These are phyloP conservation scores for Closterium sp. DNA, from an alignment of 139 green algal genomes.

Conservation along the genomic window DNA sequence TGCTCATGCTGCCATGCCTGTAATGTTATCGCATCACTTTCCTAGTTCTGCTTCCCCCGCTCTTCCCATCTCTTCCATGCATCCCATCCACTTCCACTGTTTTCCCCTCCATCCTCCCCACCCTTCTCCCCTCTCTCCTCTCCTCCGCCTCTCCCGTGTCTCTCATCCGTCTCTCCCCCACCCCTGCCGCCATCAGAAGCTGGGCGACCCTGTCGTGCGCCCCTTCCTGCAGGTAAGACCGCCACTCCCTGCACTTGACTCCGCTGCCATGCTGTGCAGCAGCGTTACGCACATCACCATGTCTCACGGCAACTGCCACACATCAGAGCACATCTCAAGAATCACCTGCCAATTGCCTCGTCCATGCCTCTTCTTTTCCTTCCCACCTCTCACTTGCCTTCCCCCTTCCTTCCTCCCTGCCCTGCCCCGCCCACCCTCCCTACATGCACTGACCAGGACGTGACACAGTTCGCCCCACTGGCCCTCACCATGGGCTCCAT, in stretches of 20 bases:
- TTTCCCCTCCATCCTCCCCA: background rate
- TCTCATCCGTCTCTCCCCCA: background rate
- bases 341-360: background rate
- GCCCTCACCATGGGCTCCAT: constrained; percentile 44
- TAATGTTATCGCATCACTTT: background rate
- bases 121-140: background rate
- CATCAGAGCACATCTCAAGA: background rate
- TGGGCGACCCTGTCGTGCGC: constrained; percentile 33
- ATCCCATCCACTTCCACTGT: background rate
- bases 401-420: background rate
- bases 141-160: background rate
- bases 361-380: background rate
- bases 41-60: too few species aligned
- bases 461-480: constrained; percentile 46
- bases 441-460: constrained; percentile 17
- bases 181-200: background rate
- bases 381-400: background rate
- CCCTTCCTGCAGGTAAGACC: constrained; percentile 38
- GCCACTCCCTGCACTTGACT: background rate
- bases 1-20: background rate
- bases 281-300: too few species aligned
- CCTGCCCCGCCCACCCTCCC: background rate
- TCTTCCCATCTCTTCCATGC: too few species aligned
- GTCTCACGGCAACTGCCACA: background rate
- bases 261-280: too few species aligned